A percentile compares a stretch with the other conserved stretches of the same genome.
These are phyloP conservation scores for Trichoderma hamatum DNA, from an alignment of 2,329 filamentous ascomycete species.

Conservation along the genomic window DNA sequence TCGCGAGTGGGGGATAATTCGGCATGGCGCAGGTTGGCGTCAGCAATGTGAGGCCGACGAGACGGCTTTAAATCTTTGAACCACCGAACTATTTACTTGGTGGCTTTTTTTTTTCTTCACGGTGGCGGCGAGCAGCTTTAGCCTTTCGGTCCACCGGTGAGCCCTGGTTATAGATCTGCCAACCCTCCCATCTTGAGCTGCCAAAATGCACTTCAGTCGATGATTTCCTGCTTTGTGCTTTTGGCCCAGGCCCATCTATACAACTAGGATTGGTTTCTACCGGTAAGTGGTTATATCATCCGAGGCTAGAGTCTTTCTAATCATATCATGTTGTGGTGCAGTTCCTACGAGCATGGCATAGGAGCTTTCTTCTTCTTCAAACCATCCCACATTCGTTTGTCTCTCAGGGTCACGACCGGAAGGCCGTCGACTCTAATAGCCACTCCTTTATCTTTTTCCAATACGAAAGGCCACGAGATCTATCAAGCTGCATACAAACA, in stretches of 20 bases:
- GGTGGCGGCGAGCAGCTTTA: conserved; percentile 12
- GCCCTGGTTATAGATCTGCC: neutral
- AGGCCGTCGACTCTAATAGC: neutral
- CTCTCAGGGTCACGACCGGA: neutral
- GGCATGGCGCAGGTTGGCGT: conserved; percentile 15
- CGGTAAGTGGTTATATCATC: neutral
- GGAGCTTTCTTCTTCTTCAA: neutral
- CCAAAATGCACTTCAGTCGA: neutral
- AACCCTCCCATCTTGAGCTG: neutral
- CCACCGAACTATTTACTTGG: conserved; percentile 9
- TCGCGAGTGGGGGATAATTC: conserved; percentile 3
- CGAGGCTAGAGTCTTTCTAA: neutral
- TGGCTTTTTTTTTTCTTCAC: conserved; percentile 9
- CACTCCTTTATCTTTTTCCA: neutral
- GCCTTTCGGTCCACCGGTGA: neutral
- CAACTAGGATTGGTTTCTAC: neutral
- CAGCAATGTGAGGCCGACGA: conserved; percentile 9
- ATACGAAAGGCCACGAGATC: neutral
- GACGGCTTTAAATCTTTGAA: conserved; percentile 6
- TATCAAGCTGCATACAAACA: neutral
- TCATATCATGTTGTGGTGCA: neutral
- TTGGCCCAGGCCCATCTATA: neutral
- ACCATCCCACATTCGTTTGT: neutral
- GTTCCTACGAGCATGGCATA: neutral
- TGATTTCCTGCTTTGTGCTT: neutral